These are phyloP conservation scores for Gloeopeniophorella convolvens DNA, from an alignment of 768 basidiomycete species.

Conservation along the genomic window DNA sequence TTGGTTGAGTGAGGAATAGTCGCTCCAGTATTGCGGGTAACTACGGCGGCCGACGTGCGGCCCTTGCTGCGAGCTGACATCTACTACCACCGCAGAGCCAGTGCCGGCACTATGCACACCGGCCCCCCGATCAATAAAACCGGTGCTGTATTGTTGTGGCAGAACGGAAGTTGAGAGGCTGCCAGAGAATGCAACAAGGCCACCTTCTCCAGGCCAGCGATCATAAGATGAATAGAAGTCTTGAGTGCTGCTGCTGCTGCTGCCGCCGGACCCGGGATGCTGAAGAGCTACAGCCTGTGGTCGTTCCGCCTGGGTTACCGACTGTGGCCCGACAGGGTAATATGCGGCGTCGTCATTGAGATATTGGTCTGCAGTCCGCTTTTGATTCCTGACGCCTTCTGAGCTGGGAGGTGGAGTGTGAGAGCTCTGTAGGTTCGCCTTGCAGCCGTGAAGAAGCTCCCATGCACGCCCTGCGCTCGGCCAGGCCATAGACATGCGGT, in stretches of 20 bases:
- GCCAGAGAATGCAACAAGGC: conserved; percentile 30
- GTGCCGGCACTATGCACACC: conserved; percentile 11
- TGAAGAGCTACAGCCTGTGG: conserved; percentile 12
- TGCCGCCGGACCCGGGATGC: conserved; percentile 20
- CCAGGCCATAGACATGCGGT: conserved; percentile 65
- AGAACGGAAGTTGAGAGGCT: conserved; percentile 66
- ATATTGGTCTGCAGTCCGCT: conserved; percentile 54
- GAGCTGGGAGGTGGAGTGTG: conserved; percentile 1
- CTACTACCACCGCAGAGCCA: neutral
- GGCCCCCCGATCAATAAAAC: conserved; percentile 47
- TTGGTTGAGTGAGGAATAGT: conserved; percentile 30
- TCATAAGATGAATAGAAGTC: conserved; percentile 35
- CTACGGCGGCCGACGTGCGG: conserved; percentile 18
- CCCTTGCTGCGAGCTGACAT: conserved; percentile 4
- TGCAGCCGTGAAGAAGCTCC: conserved; percentile 63
- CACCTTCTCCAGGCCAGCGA: conserved; percentile 37
- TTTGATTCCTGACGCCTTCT: conserved; percentile 34
- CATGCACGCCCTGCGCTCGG: conserved; percentile 69
- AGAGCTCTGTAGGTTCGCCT: conserved; percentile 29
- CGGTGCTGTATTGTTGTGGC: conserved; percentile 71
- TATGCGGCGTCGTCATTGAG: conserved; percentile 21
- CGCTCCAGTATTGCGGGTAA: conserved; percentile 33
- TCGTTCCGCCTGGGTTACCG: conserved; percentile 2
- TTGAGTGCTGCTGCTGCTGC: conserved; percentile 14
- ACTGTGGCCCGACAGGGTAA: conserved; percentile 4